Base-by-base conservation (phyloP, 768 basidiomycete species). In the Rhodotorula graminis region DNA sequence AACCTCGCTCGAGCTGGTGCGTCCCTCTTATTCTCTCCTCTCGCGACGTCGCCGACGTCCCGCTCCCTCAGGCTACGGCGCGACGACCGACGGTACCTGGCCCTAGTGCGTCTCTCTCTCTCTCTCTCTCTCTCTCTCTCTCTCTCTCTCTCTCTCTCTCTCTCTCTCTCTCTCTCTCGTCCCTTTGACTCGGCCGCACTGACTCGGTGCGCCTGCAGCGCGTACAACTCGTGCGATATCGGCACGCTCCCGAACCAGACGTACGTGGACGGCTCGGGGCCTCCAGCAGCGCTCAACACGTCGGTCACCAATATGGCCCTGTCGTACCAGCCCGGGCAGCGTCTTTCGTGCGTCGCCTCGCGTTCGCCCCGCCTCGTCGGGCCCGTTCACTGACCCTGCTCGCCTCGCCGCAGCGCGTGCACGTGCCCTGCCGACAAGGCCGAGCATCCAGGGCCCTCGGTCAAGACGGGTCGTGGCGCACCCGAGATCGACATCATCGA, bases 171-270 rank as follows among this genome's bases (percentile, higher is more conserved):
- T 52, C 52, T 33, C 69, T 71, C 57, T 42, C 31, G n/a, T n/a
- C n/a, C n/a, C n/a, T n/a, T n/a, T n/a, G 49, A 16, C 65, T 77
- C 19, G 72, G 70, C 47, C 78, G 76, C 84, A 85, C 9, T 84
- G 12, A 40, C 85, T 69, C 90, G 19, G 27, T 19, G 15, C 47
- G 19, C 47, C 18, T 33, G 15, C 52, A 76, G 91, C 81, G 89
- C 88, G 63, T 97, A 97, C 80, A 89, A 88, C 77, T 76, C 85
- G 1, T 97, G 94, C 80, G 94, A 97, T 81, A 64, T 89, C 46
- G 94, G 94, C 16, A 93, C 93, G 1, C 87, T 90, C 81, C 86
- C 88, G 18, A 92, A 91, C 78, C 92, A 95, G 81, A 91, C 90
- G 5, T 79, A 81, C 31, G 81, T 81, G 37, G 85, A 86, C 70